Conservation (phyloP, 768 basidiomycete genomes). For the Suillus placidus region DNA sequence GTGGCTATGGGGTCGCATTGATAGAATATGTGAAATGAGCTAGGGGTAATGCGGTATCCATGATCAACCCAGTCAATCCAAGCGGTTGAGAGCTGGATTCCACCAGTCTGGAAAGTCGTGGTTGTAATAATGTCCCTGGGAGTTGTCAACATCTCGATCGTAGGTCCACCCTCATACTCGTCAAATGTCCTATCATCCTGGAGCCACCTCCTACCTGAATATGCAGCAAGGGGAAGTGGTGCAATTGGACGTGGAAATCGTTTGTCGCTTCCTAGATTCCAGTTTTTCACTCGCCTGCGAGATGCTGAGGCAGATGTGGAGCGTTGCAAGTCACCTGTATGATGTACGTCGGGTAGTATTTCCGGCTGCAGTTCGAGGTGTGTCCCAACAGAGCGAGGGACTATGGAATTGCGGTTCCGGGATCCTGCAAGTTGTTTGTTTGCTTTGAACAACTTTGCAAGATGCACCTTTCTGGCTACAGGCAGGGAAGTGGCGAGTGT, state of each 20-base stretch:
- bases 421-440: background rate
- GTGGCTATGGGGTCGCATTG: background rate
- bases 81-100: background rate
- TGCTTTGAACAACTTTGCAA: background rate
- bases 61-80: background rate
- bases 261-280: background rate
- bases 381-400: background rate
- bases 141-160: background rate
- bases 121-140: background rate
- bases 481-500: rapidly evolving
- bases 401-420: background rate
- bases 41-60: background rate
- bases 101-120: background rate
- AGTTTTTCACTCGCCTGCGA: background rate
- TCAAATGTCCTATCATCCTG: background rate
- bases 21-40: background rate
- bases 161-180: background rate
- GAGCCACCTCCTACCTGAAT: slow-evolving; percentile 1
- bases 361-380: background rate
- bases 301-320: background rate
- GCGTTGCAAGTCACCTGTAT: background rate
- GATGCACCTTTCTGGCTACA: rapidly evolving
- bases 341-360: no score
- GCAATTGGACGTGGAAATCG: background rate
- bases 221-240: background rate